A percentile compares a stretch with the other conserved stretches of the same genome.
phyloP scores from a whole-genome alignment of 176 grass and related monocot genomes.

The Microstegium vimineum region DNA sequence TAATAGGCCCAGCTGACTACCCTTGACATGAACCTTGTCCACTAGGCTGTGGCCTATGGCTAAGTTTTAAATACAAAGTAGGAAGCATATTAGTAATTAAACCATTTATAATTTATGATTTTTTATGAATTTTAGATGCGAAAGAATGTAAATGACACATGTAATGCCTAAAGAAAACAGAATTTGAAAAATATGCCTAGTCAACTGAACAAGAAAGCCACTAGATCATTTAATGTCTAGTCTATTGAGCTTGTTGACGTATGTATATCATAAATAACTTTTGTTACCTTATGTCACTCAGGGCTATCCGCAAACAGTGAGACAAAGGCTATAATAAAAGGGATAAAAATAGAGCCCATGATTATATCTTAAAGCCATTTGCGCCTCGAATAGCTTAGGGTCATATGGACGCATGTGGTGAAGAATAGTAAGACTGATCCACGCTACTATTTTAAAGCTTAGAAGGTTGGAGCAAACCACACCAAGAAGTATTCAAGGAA shows the following conservation, averaged over 20 bases:
- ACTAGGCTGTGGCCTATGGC: no score
- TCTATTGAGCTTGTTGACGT: background rate
- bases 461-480: background rate
- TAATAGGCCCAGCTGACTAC: background rate
- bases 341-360: slow-evolving; percentile 41
- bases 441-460: background rate
- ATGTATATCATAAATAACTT: background rate
- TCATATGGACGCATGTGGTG: slow-evolving; percentile 60
- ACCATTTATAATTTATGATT: background rate
- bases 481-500: slow-evolving; percentile 32
- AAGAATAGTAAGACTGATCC: slow-evolving; percentile 9
- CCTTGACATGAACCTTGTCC: no score
- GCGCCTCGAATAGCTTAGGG: slow-evolving; percentile 34
- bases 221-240: background rate
- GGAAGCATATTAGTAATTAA: no score
- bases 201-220: background rate
- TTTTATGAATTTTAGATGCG: no score
- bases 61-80: no score
- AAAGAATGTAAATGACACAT: background rate
- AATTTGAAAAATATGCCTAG: background rate
- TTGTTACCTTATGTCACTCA: slow-evolving; percentile 7
- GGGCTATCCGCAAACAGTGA: slow-evolving; percentile 52
- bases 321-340: slow-evolving; percentile 36
- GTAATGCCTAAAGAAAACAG: background rate
- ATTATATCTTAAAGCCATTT: slow-evolving; percentile 60